Evolutionary conservation across 2,329 filamentous ascomycete genomes (phyloP).

Genomic region (Talaromyces piceae): DNA sequence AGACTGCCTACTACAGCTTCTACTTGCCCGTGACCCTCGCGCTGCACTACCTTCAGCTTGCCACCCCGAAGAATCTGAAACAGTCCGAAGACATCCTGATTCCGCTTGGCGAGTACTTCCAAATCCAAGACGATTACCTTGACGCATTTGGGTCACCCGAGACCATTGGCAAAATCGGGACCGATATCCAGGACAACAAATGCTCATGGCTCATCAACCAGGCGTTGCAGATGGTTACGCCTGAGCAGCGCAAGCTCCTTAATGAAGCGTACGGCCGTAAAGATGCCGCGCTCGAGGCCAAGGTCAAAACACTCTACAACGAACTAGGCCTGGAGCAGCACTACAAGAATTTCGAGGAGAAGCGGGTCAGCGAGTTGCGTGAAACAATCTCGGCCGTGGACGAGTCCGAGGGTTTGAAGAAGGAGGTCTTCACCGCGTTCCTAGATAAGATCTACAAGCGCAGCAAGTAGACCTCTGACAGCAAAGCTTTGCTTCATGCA

Average conservation of each 20-base stretch:
- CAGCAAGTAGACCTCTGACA: constrained; percentile 71
- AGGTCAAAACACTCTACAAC: constrained; percentile 80
- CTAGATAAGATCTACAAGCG: constrained; percentile 97
- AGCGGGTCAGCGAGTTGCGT: constrained; percentile 69
- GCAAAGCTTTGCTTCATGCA: background rate
- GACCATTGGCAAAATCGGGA: constrained; percentile 96
- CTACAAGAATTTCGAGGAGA: constrained; percentile 87
- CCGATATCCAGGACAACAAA: constrained; percentile 99
- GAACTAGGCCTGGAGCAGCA: constrained; percentile 76
- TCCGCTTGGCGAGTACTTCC: constrained; percentile 97
- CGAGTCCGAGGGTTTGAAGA: constrained; percentile 82
- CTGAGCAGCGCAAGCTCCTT: constrained; percentile 79
- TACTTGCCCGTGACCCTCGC: constrained; percentile 93
- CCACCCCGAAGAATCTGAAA: constrained; percentile 81
- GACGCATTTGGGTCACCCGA: constrained; percentile 93
- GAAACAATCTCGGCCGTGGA: constrained; percentile 71
- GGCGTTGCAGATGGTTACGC: constrained; percentile 69
- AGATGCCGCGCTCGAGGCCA: constrained; percentile 71
- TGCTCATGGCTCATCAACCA: constrained; percentile 98
- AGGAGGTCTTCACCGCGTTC: constrained; percentile 81
- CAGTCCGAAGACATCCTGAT: constrained; percentile 88
- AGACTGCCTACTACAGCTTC: constrained; percentile 99
- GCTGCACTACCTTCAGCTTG: constrained; percentile 74
- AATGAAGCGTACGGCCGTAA: constrained; percentile 94
- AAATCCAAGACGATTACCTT: constrained; percentile 97